phyloP scores from a whole-genome alignment of 257 asterid species.

The Solanum pennellii region DNA sequence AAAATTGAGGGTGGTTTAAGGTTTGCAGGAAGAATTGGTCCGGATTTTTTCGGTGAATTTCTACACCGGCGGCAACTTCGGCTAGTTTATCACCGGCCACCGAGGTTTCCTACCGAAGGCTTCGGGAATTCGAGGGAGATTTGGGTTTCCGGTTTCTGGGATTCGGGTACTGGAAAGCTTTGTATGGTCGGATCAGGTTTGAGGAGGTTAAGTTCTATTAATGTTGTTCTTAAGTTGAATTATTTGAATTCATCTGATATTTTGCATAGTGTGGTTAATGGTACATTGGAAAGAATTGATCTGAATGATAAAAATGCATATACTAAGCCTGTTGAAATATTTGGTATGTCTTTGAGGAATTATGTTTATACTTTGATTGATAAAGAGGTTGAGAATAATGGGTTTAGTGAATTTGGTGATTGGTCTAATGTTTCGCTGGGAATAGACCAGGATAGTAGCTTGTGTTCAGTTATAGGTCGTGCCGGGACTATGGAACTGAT shows the following conservation, averaged over 20 bases:
- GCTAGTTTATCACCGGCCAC: conserved; percentile 55
- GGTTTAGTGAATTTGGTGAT: conserved; percentile 29
- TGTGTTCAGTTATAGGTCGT: conserved; percentile 23
- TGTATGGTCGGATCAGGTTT: conserved; percentile 76
- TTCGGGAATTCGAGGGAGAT: conserved; percentile 11
- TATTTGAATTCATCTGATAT: conserved; percentile 56
- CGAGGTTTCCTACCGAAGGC: conserved; percentile 39
- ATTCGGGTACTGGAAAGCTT: conserved; percentile 59
- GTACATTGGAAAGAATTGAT: conserved; percentile 39
- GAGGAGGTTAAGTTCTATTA: conserved; percentile 16
- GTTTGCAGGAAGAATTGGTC: not conserved
- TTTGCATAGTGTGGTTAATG: conserved; percentile 58
- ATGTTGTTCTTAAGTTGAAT: conserved; percentile 64
- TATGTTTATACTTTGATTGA: conserved; percentile 65
- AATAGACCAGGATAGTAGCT: conserved; percentile 14
- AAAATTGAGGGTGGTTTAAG: conserved; percentile 38
- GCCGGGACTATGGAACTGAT: conserved; percentile 34
- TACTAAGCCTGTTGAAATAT: conserved; percentile 19
- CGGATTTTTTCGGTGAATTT: conserved; percentile 13
- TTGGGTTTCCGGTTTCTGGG: conserved; percentile 59
- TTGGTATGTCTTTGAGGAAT: conserved; percentile 56
- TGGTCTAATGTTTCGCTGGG: conserved; percentile 35
- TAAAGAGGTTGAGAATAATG: conserved; percentile 35
- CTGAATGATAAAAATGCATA: conserved; percentile 6
- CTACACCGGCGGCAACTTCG: conserved; percentile 40